Evolutionary conservation across 768 basidiomycete species (phyloP).

Genomic region (Hydnomerulius pinastri): DNA sequence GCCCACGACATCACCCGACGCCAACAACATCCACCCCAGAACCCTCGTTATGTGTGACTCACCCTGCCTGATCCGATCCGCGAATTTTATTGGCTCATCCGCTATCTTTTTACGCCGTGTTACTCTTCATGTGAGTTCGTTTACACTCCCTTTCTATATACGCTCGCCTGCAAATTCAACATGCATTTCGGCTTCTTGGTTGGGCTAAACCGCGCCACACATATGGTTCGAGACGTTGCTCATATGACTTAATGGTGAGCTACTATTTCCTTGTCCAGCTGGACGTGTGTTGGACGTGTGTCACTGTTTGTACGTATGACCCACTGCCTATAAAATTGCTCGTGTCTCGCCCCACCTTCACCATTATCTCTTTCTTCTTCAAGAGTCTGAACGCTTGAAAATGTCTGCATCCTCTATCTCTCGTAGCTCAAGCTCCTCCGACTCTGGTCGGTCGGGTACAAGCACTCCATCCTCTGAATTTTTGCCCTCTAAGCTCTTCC

Average conservation of each 20-base stretch:
- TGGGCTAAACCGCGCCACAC: neutral
- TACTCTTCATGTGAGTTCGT: slow-evolving; percentile 12
- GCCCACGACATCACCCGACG: neutral
- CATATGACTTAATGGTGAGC: neutral
- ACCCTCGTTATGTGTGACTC: neutral
- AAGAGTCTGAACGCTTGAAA: neutral
- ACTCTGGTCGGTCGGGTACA: slow-evolving; percentile 14
- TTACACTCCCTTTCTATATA: neutral
- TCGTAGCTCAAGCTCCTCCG: slow-evolving; percentile 15
- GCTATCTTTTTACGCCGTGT: neutral
- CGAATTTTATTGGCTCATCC: neutral
- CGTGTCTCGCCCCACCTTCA: slow-evolving; percentile 4
- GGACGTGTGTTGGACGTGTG: neutral
- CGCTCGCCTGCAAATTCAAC: neutral
- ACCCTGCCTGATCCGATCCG: slow-evolving; percentile 6
- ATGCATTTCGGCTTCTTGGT: neutral
- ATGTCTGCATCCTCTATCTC: slow-evolving; percentile 22
- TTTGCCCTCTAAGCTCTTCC: slow-evolving; percentile 15
- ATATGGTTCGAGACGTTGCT: neutral
- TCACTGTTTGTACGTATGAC: slow-evolving; percentile 5
- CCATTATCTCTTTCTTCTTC: neutral
- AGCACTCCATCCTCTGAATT: slow-evolving; percentile 31
- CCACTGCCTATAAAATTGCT: slow-evolving; percentile 25
- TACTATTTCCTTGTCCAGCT: neutral
- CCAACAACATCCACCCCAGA: neutral